Conservation (phyloP, 805 yeast genomes). For the Ogataea neopini region DNA sequence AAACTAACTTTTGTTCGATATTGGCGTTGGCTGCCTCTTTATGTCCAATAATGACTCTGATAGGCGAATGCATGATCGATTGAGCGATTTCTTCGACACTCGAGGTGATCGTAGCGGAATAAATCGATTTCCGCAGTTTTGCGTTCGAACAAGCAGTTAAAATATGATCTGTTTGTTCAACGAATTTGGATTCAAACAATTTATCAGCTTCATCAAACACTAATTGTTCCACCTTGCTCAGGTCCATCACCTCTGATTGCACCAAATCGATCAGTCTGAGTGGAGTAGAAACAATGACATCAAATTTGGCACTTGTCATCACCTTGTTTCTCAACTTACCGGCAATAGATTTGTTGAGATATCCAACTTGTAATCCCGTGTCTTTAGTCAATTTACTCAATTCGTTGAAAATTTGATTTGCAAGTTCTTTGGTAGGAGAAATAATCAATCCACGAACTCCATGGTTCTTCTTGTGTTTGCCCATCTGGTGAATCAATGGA, state of each 20-base stretch:
- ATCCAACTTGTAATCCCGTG: slow-evolving; percentile 56
- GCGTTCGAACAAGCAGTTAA: slow-evolving; percentile 57
- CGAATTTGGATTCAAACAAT: slow-evolving; percentile 81
- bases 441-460: slow-evolving; percentile 77
- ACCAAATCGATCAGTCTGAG: slow-evolving; percentile 80
- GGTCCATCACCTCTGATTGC: slow-evolving; percentile 57
- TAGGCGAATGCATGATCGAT: slow-evolving; percentile 80
- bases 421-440: slow-evolving; percentile 94
- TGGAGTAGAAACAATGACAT: slow-evolving; percentile 85
- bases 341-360: slow-evolving; percentile 71
- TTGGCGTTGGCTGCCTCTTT: slow-evolving; percentile 88
- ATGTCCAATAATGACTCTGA: slow-evolving; percentile 86
- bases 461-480: slow-evolving; percentile 33
- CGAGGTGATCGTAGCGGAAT: slow-evolving; percentile 94
- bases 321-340: slow-evolving; percentile 64
- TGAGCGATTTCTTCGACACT: slow-evolving; percentile 87
- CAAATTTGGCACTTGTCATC: slow-evolving; percentile 63
- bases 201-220: slow-evolving; percentile 96
- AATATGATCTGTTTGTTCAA: slow-evolving; percentile 88
- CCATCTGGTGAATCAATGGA: slow-evolving; percentile 66
- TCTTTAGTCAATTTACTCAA: slow-evolving; percentile 59
- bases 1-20: slow-evolving; percentile 80
- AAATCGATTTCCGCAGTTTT: slow-evolving; percentile 69
- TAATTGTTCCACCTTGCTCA: slow-evolving; percentile 68
- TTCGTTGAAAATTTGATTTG: slow-evolving; percentile 78